These are phyloP conservation scores for Cladosporium velox DNA, from an alignment of 2,329 filamentous ascomycete species.

Conservation along the genomic window DNA sequence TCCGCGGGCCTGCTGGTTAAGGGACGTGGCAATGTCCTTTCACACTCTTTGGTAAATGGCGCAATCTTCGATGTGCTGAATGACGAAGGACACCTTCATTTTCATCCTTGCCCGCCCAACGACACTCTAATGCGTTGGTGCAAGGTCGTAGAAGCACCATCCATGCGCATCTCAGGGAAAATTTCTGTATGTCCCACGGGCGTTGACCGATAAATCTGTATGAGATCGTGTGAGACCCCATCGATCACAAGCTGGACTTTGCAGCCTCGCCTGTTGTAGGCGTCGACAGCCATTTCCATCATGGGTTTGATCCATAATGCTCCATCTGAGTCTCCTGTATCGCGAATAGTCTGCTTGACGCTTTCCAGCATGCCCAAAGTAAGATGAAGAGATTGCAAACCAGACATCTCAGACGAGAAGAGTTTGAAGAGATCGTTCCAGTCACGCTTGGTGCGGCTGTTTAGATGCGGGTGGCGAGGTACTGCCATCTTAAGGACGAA, in stretches of 20 bases:
- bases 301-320: constrained; percentile 35
- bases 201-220: constrained; percentile 25
- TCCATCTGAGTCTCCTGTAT: constrained; percentile 31
- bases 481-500: constrained; percentile 36
- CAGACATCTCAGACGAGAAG: constrained; percentile 35
- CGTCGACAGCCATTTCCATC: constrained; percentile 34
- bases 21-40: background rate
- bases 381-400: constrained; percentile 33
- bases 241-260: constrained; percentile 33
- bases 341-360: constrained; percentile 33
- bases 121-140: constrained; percentile 34
- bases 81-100: background rate
- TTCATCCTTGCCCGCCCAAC: constrained; percentile 24
- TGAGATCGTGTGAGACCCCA: constrained; percentile 30
- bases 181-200: constrained; percentile 12
- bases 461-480: constrained; percentile 35
- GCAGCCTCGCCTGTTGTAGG: constrained; percentile 31
- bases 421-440: constrained; percentile 36
- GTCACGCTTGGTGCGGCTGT: constrained; percentile 34
- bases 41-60: background rate
- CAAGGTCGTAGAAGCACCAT: constrained; percentile 27
- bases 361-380: constrained; percentile 34
- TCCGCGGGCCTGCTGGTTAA: background rate
- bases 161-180: constrained; percentile 25
- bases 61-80: background rate